Evolutionary conservation across 2,329 filamentous ascomycete species (phyloP).

Genomic region (Aureobasidium sp.): DNA sequence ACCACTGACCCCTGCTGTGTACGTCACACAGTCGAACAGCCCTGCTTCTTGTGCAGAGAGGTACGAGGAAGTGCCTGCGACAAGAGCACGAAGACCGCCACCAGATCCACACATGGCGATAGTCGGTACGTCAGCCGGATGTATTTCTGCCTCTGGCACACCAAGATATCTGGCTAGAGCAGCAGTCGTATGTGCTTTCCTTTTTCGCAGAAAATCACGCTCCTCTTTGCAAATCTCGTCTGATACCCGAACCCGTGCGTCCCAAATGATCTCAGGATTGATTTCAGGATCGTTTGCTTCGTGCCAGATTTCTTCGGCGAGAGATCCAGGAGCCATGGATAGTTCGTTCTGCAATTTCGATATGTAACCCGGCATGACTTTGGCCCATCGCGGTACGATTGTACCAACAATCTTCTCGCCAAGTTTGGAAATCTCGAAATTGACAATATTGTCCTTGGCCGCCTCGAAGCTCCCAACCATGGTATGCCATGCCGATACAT

Average conservation of each 20-base stretch:
- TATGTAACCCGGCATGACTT: slow-evolving; percentile 63
- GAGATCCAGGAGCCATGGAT: slow-evolving; percentile 75
- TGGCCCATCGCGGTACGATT: slow-evolving; percentile 77
- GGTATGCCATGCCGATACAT: slow-evolving; percentile 21
- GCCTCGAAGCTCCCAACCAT: slow-evolving; percentile 21
- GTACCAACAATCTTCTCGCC: slow-evolving; percentile 23
- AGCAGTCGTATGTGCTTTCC: slow-evolving; percentile 58
- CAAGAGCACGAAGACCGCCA: slow-evolving; percentile 78
- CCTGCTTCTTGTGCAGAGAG: slow-evolving; percentile 77
- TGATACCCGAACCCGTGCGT: slow-evolving; percentile 75
- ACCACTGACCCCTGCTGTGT: slow-evolving; percentile 90
- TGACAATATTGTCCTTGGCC: slow-evolving; percentile 22
- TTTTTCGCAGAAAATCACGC: slow-evolving; percentile 59
- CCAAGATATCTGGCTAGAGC: slow-evolving; percentile 77
- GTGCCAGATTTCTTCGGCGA: slow-evolving; percentile 88
- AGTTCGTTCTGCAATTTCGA: slow-evolving; percentile 80
- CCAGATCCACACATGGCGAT: slow-evolving; percentile 95
- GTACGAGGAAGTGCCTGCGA: slow-evolving; percentile 82
- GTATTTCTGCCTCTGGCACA: slow-evolving; percentile 68
- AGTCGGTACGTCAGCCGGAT: slow-evolving; percentile 83
- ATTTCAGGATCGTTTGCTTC: slow-evolving; percentile 76
- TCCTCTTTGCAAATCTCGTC: slow-evolving; percentile 76
- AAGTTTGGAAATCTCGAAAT: slow-evolving; percentile 21
- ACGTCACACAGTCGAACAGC: slow-evolving; percentile 87
- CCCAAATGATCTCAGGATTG: slow-evolving; percentile 79